Evolutionary conservation across 2,329 filamentous ascomycete species (phyloP).

Genomic region (Triangularia setosa): DNA sequence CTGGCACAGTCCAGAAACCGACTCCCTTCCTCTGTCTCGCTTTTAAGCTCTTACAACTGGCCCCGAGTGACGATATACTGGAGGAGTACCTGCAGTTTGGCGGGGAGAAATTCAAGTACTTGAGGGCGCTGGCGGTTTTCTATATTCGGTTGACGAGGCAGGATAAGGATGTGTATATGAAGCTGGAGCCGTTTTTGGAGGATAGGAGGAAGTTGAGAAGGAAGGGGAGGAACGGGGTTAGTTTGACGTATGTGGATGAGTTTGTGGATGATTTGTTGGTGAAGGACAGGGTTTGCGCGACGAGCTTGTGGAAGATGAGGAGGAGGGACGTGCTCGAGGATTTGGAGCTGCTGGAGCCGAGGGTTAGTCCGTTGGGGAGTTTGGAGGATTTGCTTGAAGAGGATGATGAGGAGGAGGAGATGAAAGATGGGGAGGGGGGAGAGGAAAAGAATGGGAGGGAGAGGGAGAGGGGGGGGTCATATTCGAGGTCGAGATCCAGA

Average conservation of each 20-base stretch:
- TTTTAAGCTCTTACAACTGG: conserved; percentile 90
- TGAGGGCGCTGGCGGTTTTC: conserved; percentile 84
- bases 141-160: conserved; percentile 87
- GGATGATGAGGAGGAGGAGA: conserved; percentile 43
- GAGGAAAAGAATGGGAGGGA: conserved; percentile 15
- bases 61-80: conserved; percentile 73
- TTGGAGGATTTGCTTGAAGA: conserved; percentile 68
- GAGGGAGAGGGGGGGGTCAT: conserved; percentile 15
- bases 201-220: conserved; percentile 82
- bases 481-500: conserved; percentile 11
- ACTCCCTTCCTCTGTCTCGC: conserved; percentile 90
- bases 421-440: conserved; percentile 26
- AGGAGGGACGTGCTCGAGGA: conserved; percentile 81
- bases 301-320: conserved; percentile 88
- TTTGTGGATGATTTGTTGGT: conserved; percentile 90
- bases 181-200: conserved; percentile 76
- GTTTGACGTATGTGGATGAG: conserved; percentile 78
- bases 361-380: conserved; percentile 78
- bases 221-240: conserved; percentile 68
- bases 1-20: conserved; percentile 77
- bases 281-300: conserved; percentile 87
- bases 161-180: conserved; percentile 73
- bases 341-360: conserved; percentile 77
- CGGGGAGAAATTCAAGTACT: conserved; percentile 76
- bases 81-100: conserved; percentile 74